Evolutionary conservation across 2,329 filamentous ascomycete species (phyloP).

Genomic region (Colletotrichum neosansevieriae): DNA sequence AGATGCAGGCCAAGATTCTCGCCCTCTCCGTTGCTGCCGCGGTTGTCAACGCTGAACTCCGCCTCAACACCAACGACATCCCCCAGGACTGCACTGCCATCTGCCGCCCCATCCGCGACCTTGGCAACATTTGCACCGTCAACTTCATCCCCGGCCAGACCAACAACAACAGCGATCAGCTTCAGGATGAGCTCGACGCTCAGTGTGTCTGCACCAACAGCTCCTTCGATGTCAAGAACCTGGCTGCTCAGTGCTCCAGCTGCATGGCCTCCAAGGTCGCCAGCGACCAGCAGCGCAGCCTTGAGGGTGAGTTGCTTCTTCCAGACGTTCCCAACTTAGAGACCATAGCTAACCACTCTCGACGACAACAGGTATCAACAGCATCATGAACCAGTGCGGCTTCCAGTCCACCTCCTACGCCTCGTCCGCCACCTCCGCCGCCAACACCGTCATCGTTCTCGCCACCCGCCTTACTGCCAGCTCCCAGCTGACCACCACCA

Average conservation of each 20-base stretch:
- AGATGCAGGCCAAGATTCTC: slow-evolving; percentile 47
- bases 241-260: slow-evolving; percentile 47
- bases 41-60: slow-evolving; percentile 49
- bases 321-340: not conserved
- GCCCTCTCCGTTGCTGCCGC: slow-evolving; percentile 47
- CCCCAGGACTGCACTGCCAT: slow-evolving; percentile 51
- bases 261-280: slow-evolving; percentile 52
- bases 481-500: slow-evolving; percentile 52
- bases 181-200: slow-evolving; percentile 36
- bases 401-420: slow-evolving; percentile 49
- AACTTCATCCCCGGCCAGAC: slow-evolving; percentile 43
- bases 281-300: slow-evolving; percentile 39
- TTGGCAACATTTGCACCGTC: slow-evolving; percentile 52
- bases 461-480: slow-evolving; percentile 49
- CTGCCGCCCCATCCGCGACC: slow-evolving; percentile 51
- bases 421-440: slow-evolving; percentile 42
- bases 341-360: not conserved
- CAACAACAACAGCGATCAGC: slow-evolving; percentile 40
- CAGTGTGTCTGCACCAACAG: slow-evolving; percentile 40
- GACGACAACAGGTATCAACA: slow-evolving; percentile 47
- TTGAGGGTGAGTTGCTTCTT: slow-evolving; percentile 24
- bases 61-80: slow-evolving; percentile 50
- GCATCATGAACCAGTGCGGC: slow-evolving; percentile 51
- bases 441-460: slow-evolving; percentile 47
- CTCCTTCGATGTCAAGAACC: slow-evolving; percentile 38